These are phyloP conservation scores for Fraxinus pennsylvanica DNA, from an alignment of 257 asterid species.

Conservation along the genomic window DNA sequence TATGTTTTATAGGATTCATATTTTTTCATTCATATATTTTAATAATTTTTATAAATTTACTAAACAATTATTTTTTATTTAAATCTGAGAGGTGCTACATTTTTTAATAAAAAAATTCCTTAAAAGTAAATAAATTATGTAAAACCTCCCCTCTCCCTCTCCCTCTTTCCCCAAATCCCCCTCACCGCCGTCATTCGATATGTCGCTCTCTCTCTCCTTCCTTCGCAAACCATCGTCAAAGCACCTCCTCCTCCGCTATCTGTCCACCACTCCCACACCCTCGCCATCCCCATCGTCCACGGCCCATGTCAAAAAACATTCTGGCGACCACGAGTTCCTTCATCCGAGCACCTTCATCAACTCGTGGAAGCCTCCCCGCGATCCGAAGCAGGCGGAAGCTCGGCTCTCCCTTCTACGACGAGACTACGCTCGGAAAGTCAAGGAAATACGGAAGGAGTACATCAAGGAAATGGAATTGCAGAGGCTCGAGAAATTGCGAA, in stretches of 20 bases:
- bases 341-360: conserved; percentile 53
- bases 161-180: not conserved
- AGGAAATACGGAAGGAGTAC: conserved; percentile 58
- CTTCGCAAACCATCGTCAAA: conserved; percentile 46
- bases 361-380: conserved; percentile 66
- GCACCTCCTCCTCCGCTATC: conserved; percentile 29
- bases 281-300: conserved; percentile 29
- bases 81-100: too few species aligned
- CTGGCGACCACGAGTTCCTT: conserved; percentile 49
- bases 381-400: conserved; percentile 72
- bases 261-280: conserved; percentile 30
- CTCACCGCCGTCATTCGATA: not conserved
- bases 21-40: too few species aligned
- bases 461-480: conserved; percentile 71
- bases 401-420: conserved; percentile 65
- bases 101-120: too few species aligned
- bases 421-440: conserved; percentile 60
- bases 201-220: conserved; percentile 51
- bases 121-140: too few species aligned
- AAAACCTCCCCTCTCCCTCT: too few species aligned
- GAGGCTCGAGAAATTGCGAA: conserved; percentile 66
- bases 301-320: conserved; percentile 15
- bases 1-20: too few species aligned
- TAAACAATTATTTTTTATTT: too few species aligned
- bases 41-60: too few species aligned